Evolutionary conservation across 768 basidiomycete species (phyloP), one percentile per base, ranked within the genome.

Genomic region (Arthromyces matolae): DNA sequence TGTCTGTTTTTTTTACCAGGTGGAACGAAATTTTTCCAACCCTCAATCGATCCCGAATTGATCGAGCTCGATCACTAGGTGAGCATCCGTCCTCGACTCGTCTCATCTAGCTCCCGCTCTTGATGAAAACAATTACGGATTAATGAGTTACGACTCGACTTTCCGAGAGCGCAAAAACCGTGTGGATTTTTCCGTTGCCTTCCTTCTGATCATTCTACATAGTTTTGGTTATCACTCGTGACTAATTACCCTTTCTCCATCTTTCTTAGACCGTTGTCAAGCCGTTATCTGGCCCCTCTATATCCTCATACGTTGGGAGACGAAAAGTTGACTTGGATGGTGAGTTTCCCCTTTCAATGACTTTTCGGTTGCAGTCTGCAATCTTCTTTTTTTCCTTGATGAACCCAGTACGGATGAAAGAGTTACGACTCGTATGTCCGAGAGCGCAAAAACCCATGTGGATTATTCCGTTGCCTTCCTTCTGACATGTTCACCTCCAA

Each of bases 391-490:
- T 14, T 32, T 35, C 34, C 29, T 22, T 44, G 56, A 57, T 54
- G 49, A 49, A 49, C 14, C 40, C 20, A 52, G 46, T 54, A 53
- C 55, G 55, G 55, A 57, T 57, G 53, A 48, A 51, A 48, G 51
- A 58, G 54, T 55, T 36, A 47, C 24, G 50, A 57, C 53, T 57
- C 50, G 19, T 19, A 20, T 37, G 25, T 57, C 58, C 58, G 53
- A 56, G 58, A 57, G 55, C 53, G 58, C 58, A 54, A 57, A 51
- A 58, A 52, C 32, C 54, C 61, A 51, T 79, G 73, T 76, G 75
- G 74, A 77, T 69, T 57, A 59, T 51, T 71, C 78, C 78, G 74
- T 79, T 79, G 76, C 77, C 76, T 79, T 78, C 78, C 77, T 75
- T 74, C 74, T 72, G 76, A 76, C 52, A 38, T 46, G 25, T 25